Evolutionary conservation across 2,329 filamentous ascomycete genomes (phyloP).

Genomic region (Massarina eburnea): DNA sequence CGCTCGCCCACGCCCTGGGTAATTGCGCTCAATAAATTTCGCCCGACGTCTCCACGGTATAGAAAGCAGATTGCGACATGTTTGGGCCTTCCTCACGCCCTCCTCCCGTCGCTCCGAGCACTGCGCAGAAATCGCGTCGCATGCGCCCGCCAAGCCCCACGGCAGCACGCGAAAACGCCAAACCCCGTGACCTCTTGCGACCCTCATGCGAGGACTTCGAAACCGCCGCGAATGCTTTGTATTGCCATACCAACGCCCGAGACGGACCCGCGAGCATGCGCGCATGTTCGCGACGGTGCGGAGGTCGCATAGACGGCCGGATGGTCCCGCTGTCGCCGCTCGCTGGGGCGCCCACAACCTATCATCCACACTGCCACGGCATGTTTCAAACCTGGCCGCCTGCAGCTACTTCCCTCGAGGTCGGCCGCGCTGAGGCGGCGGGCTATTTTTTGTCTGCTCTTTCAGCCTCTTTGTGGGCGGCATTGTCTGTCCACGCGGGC

Average conservation of each 20-base stretch:
- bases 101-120: background rate
- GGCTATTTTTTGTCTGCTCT: background rate
- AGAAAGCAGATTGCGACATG: background rate
- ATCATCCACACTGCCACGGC: conserved; percentile 27
- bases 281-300: background rate
- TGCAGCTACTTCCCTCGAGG: conserved; percentile 9
- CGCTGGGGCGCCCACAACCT: conserved; percentile 26
- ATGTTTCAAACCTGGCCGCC: conserved; percentile 30
- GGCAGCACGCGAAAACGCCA: conserved; percentile 3
- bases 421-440: conserved; percentile 13
- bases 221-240: conserved; percentile 3
- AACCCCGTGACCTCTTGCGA: conserved; percentile 2
- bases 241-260: conserved; percentile 15
- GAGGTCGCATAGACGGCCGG: background rate
- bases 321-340: conserved; percentile 5
- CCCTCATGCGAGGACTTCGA: background rate
- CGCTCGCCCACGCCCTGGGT: background rate
- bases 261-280: conserved; percentile 11
- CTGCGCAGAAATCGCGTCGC: background rate
- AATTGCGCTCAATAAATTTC: background rate
- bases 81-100: background rate
- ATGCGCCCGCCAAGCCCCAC: conserved; percentile 1
- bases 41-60: background rate
- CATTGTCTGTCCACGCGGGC: conserved; percentile 16
- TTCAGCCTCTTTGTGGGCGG: background rate